Evolutionary conservation across 2,329 filamentous ascomycete species (phyloP).

Genomic region (Clarireedia monteithiana): DNA sequence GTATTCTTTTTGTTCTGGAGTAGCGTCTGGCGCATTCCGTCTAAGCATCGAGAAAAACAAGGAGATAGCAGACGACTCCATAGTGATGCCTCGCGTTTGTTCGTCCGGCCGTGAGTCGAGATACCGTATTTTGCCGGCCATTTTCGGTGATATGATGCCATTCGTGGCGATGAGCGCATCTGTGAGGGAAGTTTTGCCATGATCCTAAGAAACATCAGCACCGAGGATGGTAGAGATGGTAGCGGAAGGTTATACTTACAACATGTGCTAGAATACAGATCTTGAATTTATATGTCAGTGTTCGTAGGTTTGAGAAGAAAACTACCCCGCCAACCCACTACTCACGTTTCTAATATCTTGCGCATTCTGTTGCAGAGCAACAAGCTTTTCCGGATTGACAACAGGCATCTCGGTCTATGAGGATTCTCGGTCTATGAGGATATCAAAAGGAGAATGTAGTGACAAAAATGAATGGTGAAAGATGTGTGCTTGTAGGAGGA

Average conservation of each 20-base stretch:
- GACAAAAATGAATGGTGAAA: too few species aligned
- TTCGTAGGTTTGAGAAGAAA: conserved; percentile 1
- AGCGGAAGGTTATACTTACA: conserved; percentile 37
- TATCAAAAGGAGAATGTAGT: too few species aligned
- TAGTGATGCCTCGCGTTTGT: conserved; percentile 94
- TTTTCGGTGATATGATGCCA: conserved; percentile 96
- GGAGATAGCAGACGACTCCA: conserved; percentile 98
- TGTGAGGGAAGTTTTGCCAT: conserved; percentile 95
- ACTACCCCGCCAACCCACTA: conserved; percentile 21
- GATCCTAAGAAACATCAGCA: conserved; percentile 50
- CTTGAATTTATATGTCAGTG: conserved; percentile 36
- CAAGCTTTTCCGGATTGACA: conserved; percentile 82
- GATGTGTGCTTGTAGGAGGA: too few species aligned
- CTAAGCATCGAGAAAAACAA: conserved; percentile 90
- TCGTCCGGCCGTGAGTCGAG: conserved; percentile 95
- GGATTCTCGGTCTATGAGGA: conserved; percentile 32
- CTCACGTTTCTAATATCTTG: conserved; percentile 88
- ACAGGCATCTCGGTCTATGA: conserved; percentile 63
- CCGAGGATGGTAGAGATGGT: neutral
- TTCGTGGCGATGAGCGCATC: conserved; percentile 96
- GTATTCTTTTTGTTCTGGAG: conserved; percentile 75
- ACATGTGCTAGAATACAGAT: conserved; percentile 96
- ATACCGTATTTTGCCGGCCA: conserved; percentile 96
- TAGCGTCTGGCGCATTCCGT: conserved; percentile 57
- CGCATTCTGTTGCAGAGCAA: conserved; percentile 78